These are phyloP conservation scores for Trichoderma atrobrunneum DNA, from an alignment of 2,329 filamentous ascomycete genomes.

Conservation along the genomic window DNA sequence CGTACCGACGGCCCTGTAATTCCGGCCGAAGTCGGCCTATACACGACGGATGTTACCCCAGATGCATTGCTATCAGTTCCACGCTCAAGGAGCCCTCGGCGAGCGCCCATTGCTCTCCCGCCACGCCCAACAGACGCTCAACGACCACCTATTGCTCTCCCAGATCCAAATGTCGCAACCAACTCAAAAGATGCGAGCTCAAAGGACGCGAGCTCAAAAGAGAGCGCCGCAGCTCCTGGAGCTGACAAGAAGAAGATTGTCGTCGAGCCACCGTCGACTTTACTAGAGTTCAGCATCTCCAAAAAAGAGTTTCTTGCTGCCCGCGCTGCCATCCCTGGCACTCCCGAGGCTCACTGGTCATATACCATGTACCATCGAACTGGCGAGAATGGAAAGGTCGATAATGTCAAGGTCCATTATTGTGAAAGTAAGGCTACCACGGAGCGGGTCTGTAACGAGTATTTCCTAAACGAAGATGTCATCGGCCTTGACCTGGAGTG, in stretches of 20 bases:
- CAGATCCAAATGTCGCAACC: not conserved
- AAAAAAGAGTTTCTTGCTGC: slow-evolving; percentile 40
- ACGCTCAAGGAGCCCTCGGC: not conserved
- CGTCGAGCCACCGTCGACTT: slow-evolving; percentile 28
- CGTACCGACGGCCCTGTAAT: not conserved
- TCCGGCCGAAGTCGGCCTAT: not conserved
- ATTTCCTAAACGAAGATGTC: slow-evolving; percentile 67
- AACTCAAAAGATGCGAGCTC: not conserved
- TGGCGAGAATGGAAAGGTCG: slow-evolving; percentile 37
- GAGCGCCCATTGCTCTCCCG: not conserved
- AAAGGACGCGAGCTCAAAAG: not conserved
- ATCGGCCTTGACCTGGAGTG: slow-evolving; percentile 93
- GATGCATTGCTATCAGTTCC: not conserved
- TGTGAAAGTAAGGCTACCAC: slow-evolving; percentile 66
- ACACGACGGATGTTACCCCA: not conserved
- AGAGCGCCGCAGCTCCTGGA: not conserved
- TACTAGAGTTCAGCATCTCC: slow-evolving; percentile 32
- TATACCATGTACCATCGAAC: slow-evolving; percentile 64
- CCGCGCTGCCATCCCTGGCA: slow-evolving; percentile 43
- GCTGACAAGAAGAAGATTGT: not conserved
- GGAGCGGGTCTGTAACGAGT: slow-evolving; percentile 60
- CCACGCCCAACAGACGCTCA: not conserved
- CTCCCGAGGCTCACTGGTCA: slow-evolving; percentile 61
- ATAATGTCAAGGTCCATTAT: slow-evolving; percentile 70
- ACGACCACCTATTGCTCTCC: not conserved